A percentile compares a stretch with the other conserved stretches of the same genome.
These are phyloP conservation scores for Coemansia sp. DNA, from an alignment of 192 early-diverging fungal genomes.

Conservation along the genomic window DNA sequence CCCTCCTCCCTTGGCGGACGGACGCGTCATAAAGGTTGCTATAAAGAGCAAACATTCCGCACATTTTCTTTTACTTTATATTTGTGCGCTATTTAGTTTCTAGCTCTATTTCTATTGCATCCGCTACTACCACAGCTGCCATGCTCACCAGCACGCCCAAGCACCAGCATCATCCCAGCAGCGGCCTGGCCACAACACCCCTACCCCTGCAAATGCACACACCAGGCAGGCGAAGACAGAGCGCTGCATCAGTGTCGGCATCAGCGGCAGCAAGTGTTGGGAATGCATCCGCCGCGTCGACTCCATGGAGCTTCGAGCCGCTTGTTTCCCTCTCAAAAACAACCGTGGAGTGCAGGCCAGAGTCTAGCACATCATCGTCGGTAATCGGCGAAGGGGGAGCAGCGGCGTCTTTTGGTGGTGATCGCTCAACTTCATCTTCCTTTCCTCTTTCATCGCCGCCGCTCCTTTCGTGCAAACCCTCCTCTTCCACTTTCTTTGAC, in stretches of 20 bases:
- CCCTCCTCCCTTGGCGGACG: too few relatives aligned
- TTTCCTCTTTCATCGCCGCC: neutral
- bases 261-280: neutral
- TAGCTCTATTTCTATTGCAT: neutral
- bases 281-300: neutral
- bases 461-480: conserved; percentile 23
- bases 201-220: conserved; percentile 1
- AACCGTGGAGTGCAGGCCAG: conserved; percentile 34
- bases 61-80: neutral
- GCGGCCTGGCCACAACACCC: neutral
- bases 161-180: neutral
- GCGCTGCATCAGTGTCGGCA: neutral
- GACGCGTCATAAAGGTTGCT: too few relatives aligned
- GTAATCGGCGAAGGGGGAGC: neutral
- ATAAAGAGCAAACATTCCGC: conserved; percentile 1
- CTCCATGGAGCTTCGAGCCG: conserved; percentile 25
- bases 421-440: conserved; percentile 7
- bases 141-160: neutral
- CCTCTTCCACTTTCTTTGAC: conserved; percentile 31
- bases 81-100: neutral
- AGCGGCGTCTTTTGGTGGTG: conserved; percentile 2
- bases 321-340: conserved; percentile 38
- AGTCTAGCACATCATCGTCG: conserved; percentile 9
- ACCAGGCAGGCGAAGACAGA: neutral
- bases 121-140: neutral